A percentile compares a stretch with the other conserved stretches of the same genome.
These are phyloP conservation scores for Candida rishiriensis DNA, from an alignment of 805 yeast species.

Conservation along the genomic window DNA sequence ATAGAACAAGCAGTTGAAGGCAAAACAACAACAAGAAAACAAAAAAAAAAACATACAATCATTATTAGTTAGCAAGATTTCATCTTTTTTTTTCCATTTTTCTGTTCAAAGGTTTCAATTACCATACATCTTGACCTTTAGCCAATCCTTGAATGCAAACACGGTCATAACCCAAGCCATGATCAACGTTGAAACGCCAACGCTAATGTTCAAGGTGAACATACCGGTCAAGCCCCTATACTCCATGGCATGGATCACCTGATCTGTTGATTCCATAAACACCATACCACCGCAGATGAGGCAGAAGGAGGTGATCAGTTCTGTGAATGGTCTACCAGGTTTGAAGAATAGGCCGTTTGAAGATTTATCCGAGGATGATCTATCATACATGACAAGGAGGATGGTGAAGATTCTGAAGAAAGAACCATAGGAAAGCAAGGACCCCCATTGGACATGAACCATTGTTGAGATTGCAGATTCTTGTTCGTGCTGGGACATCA, in stretches of 20 bases:
- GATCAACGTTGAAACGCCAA: conserved; percentile 70
- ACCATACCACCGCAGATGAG: conserved; percentile 85
- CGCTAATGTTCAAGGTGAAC: conserved; percentile 85
- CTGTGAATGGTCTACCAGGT: conserved; percentile 82
- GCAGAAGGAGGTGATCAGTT: conserved; percentile 72
- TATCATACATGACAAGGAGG: conserved; percentile 42
- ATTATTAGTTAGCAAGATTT: neutral
- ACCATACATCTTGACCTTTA: conserved; percentile 23
- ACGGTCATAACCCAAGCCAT: conserved; percentile 87
- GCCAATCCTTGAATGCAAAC: conserved; percentile 56
- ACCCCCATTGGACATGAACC: conserved; percentile 93
- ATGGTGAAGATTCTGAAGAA: conserved; percentile 68
- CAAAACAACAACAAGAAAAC: too few relatives aligned
- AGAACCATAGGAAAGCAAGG: conserved; percentile 75
- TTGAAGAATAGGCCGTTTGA: conserved; percentile 14
- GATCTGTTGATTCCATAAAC: conserved; percentile 89
- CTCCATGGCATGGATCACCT: conserved; percentile 74
- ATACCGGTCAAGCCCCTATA: conserved; percentile 79
- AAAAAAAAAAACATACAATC: neutral
- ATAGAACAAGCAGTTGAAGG: too few relatives aligned
- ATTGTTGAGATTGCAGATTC: conserved; percentile 71
- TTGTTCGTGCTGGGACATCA: conserved; percentile 94
- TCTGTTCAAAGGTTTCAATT: neutral
- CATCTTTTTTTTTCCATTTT: neutral
- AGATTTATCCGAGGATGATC: conserved; percentile 28